These are phyloP conservation scores for Entelexis sorbosivorans DNA, from an alignment of 1,139 yeast species.

Conservation along the genomic window DNA sequence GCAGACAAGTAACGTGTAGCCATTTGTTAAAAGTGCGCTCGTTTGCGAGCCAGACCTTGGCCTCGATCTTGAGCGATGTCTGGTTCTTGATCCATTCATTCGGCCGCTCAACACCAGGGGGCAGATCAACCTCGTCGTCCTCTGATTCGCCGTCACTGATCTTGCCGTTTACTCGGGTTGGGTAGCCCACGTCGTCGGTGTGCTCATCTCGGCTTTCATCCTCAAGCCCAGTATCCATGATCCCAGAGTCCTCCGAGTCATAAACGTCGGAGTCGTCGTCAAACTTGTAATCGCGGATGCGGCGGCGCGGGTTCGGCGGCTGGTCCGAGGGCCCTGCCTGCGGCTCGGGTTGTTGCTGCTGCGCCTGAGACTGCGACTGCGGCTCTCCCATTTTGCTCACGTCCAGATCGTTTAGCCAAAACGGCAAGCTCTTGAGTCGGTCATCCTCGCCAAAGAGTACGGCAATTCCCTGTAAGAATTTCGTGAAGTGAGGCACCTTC, in stretches of 20 bases:
- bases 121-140: constrained; percentile 75
- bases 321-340: not conserved
- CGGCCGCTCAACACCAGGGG: constrained; percentile 83
- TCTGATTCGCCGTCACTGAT: constrained; percentile 65
- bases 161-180: constrained; percentile 26
- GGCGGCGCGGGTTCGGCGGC: constrained; percentile 16
- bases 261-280: constrained; percentile 19
- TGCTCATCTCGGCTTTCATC: not conserved
- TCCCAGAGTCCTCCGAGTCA: constrained; percentile 23
- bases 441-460: constrained; percentile 82
- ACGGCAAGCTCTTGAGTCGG: constrained; percentile 77
- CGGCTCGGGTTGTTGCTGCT: not conserved
- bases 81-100: constrained; percentile 67
- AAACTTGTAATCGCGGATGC: constrained; percentile 15
- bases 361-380: constrained; percentile 27
- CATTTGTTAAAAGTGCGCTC: constrained; percentile 95
- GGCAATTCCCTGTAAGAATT: constrained; percentile 85
- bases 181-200: constrained; percentile 23
- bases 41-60: constrained; percentile 96
- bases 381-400: constrained; percentile 35
- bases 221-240: constrained; percentile 19
- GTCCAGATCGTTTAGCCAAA: constrained; percentile 90
- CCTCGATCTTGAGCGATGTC: constrained; percentile 88
- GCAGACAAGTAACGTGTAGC: constrained; percentile 81
- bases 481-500: constrained; percentile 83